Base-by-base conservation (phyloP, 495 filamentous ascomycete species). In the Penicillium egyptiacum region DNA sequence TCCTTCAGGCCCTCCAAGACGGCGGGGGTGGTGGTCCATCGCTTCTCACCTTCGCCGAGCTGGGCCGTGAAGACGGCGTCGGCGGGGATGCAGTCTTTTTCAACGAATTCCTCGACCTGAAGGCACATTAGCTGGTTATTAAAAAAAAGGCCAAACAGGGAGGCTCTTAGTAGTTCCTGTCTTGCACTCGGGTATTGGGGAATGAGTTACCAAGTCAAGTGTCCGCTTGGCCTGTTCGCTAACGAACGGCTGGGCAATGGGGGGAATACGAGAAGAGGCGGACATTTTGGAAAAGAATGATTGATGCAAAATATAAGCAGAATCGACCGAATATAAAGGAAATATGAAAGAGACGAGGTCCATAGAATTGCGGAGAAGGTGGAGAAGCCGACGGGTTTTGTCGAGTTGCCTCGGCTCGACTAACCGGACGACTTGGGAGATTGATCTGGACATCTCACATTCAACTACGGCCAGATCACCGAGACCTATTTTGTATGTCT, bases 71-170 rank as follows among this genome's bases (percentile, higher is more conserved):
- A 88, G 57, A 95, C 79, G 51, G 84, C 75, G 67, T 96, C 91
- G 69, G 89, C 89, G 61, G 89, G 87, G 64, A 95, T 88, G 68
- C 92, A 98, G 77, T 96, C 92, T 71, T 93, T 92, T 70, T 98
- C 93, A 56, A 98, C 93, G 68, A 98, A 98, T 68, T 90, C 91
- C 73, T 92, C 89, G 57, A 97, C 91, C 78, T 93, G 60, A 2
- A 19, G 22, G 45, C 50, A 78, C 9, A 20, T 55, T 46, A 55
- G 30, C 16, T 39, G 35, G 2, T 0, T 17, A 9, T n/a, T 12
- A 14, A 33, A 35, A 12, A 14, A 30, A 30, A 25, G n/a, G n/a
- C 23, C 23, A 25, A 25, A 25, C 23, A 25, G 7, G 26, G 2
- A 28, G 8, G 26, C 1, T 28, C 26, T 28, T 28, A 6, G 26